Evolutionary conservation across 2,329 filamentous ascomycete species (phyloP).

Genomic region (Dothistroma pini): DNA sequence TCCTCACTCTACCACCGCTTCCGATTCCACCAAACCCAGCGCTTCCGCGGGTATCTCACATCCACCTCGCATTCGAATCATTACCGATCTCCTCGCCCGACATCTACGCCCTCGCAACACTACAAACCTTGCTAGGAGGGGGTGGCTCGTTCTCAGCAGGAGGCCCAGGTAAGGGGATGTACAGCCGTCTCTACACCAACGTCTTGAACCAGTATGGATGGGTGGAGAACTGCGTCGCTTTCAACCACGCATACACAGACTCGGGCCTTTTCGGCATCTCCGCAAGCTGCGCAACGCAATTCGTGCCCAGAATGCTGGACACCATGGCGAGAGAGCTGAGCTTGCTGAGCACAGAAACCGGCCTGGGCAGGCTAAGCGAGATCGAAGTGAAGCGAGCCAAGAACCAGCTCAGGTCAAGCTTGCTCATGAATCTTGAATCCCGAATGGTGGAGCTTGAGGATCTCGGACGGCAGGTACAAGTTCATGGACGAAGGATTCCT

Average conservation of each 20-base stretch:
- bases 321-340: conserved; percentile 91
- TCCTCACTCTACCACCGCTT: conserved; percentile 77
- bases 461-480: conserved; percentile 88
- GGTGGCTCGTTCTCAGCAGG: conserved; percentile 96
- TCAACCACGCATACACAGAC: conserved; percentile 97
- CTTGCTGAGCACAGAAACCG: conserved; percentile 69
- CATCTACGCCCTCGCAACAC: conserved; percentile 91
- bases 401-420: conserved; percentile 85
- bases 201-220: conserved; percentile 96
- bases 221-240: conserved; percentile 93
- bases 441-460: conserved; percentile 98
- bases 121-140: conserved; percentile 92
- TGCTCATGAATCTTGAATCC: conserved; percentile 97
- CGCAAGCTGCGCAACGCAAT: conserved; percentile 74
- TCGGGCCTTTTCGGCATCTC: conserved; percentile 93
- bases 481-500: conserved; percentile 89
- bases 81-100: conserved; percentile 85
- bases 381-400: conserved; percentile 88
- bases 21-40: conserved; percentile 74
- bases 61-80: conserved; percentile 94
- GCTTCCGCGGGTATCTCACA: conserved; percentile 78
- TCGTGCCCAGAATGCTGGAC: conserved; percentile 80
- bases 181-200: conserved; percentile 94
- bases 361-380: conserved; percentile 67
- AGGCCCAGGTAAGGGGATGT: conserved; percentile 98